phyloP scores from a whole-genome alignment of 371 early-diverging fungal species.

The Mortierella sp. region DNA sequence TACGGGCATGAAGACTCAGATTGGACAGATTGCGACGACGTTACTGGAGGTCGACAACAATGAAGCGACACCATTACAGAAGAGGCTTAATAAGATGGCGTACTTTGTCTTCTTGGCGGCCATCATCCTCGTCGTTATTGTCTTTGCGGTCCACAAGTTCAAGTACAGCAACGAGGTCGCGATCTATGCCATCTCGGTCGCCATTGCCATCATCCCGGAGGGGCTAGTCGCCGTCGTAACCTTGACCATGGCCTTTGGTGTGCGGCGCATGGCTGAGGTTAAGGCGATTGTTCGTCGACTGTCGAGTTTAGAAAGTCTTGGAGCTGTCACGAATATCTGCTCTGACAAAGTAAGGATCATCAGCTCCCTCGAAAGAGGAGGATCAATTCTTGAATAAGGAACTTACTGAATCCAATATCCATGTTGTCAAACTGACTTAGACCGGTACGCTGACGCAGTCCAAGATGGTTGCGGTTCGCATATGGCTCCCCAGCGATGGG shows the following conservation, averaged over 20 bases:
- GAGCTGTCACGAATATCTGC: slow-evolving; percentile 93
- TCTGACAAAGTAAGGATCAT: slow-evolving; percentile 89
- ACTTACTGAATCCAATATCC: too few species aligned
- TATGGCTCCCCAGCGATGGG: slow-evolving; percentile 75
- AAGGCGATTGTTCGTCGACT: slow-evolving; percentile 91
- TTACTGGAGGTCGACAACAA: slow-evolving; percentile 75
- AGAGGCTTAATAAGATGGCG: slow-evolving; percentile 78
- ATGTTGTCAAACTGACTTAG: too few species aligned
- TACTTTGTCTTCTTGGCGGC: slow-evolving; percentile 76
- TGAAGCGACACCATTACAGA: slow-evolving; percentile 80
- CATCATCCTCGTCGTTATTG: slow-evolving; percentile 75
- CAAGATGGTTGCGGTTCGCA: slow-evolving; percentile 78
- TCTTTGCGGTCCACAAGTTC: slow-evolving; percentile 74
- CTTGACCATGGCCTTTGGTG: slow-evolving; percentile 93
- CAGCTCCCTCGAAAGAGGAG: too few species aligned
- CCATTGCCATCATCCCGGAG: slow-evolving; percentile 95
- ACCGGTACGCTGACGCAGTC: slow-evolving; percentile 67
- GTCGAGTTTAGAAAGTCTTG: slow-evolving; percentile 89
- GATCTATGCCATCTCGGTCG: slow-evolving; percentile 83
- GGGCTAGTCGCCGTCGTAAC: slow-evolving; percentile 92
- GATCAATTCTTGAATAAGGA: too few species aligned
- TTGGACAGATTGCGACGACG: slow-evolving; percentile 90
- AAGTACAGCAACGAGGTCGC: slow-evolving; percentile 64
- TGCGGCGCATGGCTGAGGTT: slow-evolving; percentile 85
- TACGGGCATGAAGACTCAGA: slow-evolving; percentile 88